A percentile compares a stretch with the other conserved stretches of the same genome.
phyloP scores from a whole-genome alignment of 2,329 filamentous ascomycete species.

The Hypoxylon sp. region DNA sequence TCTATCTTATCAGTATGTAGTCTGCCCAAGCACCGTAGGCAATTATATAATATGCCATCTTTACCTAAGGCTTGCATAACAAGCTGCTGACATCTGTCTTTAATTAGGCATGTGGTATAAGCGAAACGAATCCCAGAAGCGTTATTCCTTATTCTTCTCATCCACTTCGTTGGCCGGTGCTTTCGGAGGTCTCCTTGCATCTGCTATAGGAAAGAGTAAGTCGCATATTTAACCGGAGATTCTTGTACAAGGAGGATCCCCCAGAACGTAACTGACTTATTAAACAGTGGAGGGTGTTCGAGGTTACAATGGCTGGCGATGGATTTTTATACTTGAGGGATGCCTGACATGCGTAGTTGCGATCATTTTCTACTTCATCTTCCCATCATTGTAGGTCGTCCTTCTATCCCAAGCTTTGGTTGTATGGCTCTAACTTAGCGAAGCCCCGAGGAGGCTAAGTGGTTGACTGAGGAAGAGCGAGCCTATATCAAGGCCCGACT shows the following conservation, averaged over 20 bases:
- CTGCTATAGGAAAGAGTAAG: constrained; percentile 83
- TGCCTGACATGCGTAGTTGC: constrained; percentile 58
- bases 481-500: constrained; percentile 76
- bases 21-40: constrained; percentile 61
- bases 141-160: constrained; percentile 95
- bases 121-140: constrained; percentile 87
- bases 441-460: constrained; percentile 78
- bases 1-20: constrained; percentile 77
- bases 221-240: constrained; percentile 4
- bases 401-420: neutral
- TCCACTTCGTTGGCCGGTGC: constrained; percentile 84
- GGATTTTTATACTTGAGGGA: constrained; percentile 88
- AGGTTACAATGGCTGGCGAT: constrained; percentile 82
- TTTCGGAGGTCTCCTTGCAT: constrained; percentile 88
- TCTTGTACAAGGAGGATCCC: neutral
- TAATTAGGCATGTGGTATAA: constrained; percentile 86
- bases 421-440: constrained; percentile 11
- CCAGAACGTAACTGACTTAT: constrained; percentile 21
- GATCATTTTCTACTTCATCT: constrained; percentile 75
- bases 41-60: neutral
- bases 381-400: constrained; percentile 74
- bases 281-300: constrained; percentile 73
- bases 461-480: constrained; percentile 79
- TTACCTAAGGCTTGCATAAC: neutral
- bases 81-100: constrained; percentile 33